phyloP scores from a whole-genome alignment of 129 eudicot genomes.

The Flaveria sonorensis region DNA sequence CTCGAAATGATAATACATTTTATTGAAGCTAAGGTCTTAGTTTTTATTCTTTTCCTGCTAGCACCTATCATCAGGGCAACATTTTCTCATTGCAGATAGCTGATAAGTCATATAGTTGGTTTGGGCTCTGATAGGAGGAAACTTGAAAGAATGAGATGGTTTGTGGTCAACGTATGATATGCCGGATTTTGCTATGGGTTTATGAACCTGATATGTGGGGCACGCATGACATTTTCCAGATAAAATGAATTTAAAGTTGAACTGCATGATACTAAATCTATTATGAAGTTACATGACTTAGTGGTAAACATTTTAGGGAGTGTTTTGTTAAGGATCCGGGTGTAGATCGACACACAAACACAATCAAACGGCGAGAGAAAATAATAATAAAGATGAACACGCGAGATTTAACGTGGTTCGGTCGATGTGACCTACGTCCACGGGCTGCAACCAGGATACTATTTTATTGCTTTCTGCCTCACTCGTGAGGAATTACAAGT shows the following conservation, averaged over 20 bases:
- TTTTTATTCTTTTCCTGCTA: background rate
- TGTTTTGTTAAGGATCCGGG: no score
- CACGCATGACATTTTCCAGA: background rate
- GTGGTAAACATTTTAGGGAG: background rate
- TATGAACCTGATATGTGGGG: background rate
- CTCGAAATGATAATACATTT: conserved; percentile 16
- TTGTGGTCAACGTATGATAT: background rate
- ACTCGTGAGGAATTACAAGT: no score
- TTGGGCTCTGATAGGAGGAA: conserved; percentile 23
- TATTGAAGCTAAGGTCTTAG: conserved; percentile 7
- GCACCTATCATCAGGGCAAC: no score
- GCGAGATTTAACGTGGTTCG: no score
- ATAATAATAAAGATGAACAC: no score
- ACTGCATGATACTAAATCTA: background rate
- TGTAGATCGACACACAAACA: no score
- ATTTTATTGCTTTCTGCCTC: no score
- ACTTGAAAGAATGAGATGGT: conserved; percentile 2
- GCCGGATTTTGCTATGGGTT: no score
- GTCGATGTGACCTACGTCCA: no score
- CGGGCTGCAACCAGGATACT: no score
- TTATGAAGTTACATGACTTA: background rate
- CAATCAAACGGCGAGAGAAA: no score
- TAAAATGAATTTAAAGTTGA: background rate
- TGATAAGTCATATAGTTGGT: background rate
- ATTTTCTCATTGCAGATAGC: background rate